Evolutionary conservation across 768 basidiomycete species (phyloP), one percentile per base, ranked within the genome.

Genomic region (Heimioporus sp.): DNA sequence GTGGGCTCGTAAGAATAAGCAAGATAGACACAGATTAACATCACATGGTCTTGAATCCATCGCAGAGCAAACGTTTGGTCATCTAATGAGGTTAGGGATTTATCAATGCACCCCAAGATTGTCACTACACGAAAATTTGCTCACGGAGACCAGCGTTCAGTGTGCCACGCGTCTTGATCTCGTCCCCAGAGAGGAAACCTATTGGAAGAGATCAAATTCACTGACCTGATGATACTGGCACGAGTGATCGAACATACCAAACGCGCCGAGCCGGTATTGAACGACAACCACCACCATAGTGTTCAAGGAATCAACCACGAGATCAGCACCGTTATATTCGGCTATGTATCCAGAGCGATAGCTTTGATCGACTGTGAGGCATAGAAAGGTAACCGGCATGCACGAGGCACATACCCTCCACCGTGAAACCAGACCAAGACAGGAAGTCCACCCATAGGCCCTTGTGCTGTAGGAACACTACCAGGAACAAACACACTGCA

Each of bases 381-480:
- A 9, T 0, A 15, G 5, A 17, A 5, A 28, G 6, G 24, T 7
- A 28, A 5, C 24, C 5, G 7, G 31, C 16, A 13, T 2, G 4
- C 5, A 41, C 43, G 24, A 17, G 19, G 30, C 2, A 1, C 60
- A 16, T 47, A 68, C 67, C 67, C 72, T 55, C 70, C 72, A 35
- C 73, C 72, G 32, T 73, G 72, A 46, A 73, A 66, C 63, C 65
- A 73, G 10, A 73, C 61, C 19, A 73, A 39, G 9, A 72, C 72
- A 5, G 72, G 72, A 10, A 68, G 54, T 17, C 50, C 51, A 2
- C 49, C 48, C 2, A 24, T n/a, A 5, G 43, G n/a, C n/a, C 40
- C 15, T 8, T 53, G 46, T 13, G 51, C 31, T 20, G 21, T 9
- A 16, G 48, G 32, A 0, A 55, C 48, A 17, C 7, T 40, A 34